These are phyloP conservation scores for Papilionanthe hybrid DNA, from an alignment of 116 monocot genomes.

Conservation along the genomic window DNA sequence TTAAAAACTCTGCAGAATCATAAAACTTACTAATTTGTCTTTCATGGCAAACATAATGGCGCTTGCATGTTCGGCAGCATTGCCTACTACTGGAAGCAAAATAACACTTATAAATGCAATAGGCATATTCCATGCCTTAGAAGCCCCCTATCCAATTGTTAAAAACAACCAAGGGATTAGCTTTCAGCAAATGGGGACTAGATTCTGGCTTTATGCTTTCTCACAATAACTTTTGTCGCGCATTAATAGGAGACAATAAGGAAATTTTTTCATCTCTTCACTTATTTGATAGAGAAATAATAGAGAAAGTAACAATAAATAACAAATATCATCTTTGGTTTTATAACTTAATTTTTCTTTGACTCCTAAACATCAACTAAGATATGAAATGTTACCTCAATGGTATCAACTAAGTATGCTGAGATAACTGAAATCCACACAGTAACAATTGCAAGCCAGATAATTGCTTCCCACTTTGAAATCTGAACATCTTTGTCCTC, in stretches of 20 bases:
- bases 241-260: background rate
- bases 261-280: background rate
- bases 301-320: too few relatives aligned
- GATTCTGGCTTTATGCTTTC: background rate
- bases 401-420: slow-evolving; percentile 53
- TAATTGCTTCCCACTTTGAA: slow-evolving; percentile 55
- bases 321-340: too few relatives aligned
- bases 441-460: slow-evolving; percentile 56
- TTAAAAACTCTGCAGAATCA: background rate
- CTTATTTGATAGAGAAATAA: too few relatives aligned
- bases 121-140: slow-evolving; percentile 58
- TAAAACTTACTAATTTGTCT: slow-evolving; percentile 70
- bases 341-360: too few relatives aligned
- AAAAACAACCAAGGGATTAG: background rate
- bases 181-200: background rate
- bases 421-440: slow-evolving; percentile 47
- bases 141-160: slow-evolving; percentile 58
- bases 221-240: background rate
- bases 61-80: slow-evolving; percentile 94
- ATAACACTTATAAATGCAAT: slow-evolving; percentile 83
- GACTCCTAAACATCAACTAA: too few relatives aligned
- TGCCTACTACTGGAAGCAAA: slow-evolving; percentile 81
- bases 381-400: slow-evolving; percentile 31
- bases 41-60: slow-evolving; percentile 88
- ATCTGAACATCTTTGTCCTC: slow-evolving; percentile 43